These are phyloP conservation scores for Fusarium sp. DNA, from an alignment of 2,329 filamentous ascomycete genomes.

Conservation along the genomic window DNA sequence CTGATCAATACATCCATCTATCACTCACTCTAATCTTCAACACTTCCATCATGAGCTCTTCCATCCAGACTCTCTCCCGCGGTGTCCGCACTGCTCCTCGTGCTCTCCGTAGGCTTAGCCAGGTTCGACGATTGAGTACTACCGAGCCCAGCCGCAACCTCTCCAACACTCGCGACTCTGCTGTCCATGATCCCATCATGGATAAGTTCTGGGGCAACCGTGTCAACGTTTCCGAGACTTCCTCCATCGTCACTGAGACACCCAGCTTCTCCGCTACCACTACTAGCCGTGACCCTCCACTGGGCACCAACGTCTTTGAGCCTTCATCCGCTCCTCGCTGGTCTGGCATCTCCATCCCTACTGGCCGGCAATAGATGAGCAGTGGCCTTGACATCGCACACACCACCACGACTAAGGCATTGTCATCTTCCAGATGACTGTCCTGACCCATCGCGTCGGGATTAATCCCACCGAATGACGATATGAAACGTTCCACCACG, in stretches of 20 bases:
- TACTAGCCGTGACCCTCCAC: conserved; percentile 31
- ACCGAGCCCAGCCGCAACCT: conserved; percentile 15
- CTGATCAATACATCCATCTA: neutral
- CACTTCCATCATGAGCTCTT: conserved; percentile 30
- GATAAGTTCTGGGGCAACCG: conserved; percentile 32
- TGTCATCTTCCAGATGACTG: neutral
- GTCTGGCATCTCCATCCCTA: conserved; percentile 21
- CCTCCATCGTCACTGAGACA: neutral
- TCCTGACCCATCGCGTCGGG: neutral
- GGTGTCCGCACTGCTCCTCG: conserved; percentile 19
- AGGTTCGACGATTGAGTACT: conserved; percentile 29
- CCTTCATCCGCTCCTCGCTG: conserved; percentile 35
- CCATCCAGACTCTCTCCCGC: conserved; percentile 34
- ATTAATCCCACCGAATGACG: neutral
- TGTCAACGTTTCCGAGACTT: conserved; percentile 5
- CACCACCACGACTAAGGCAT: neutral
- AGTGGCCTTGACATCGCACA: no score
- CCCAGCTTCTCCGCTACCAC: neutral
- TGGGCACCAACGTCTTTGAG: conserved; percentile 36
- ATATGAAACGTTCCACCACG: neutral
- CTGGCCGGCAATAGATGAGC: conserved; percentile 1
- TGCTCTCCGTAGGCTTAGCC: conserved; percentile 15
- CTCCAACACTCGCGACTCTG: conserved; percentile 21
- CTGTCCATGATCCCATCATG: conserved; percentile 38
- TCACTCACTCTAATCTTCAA: neutral